Evolutionary conservation across 2,329 filamentous ascomycete genomes (phyloP).

Genomic region (Colletotrichum gigasporum): DNA sequence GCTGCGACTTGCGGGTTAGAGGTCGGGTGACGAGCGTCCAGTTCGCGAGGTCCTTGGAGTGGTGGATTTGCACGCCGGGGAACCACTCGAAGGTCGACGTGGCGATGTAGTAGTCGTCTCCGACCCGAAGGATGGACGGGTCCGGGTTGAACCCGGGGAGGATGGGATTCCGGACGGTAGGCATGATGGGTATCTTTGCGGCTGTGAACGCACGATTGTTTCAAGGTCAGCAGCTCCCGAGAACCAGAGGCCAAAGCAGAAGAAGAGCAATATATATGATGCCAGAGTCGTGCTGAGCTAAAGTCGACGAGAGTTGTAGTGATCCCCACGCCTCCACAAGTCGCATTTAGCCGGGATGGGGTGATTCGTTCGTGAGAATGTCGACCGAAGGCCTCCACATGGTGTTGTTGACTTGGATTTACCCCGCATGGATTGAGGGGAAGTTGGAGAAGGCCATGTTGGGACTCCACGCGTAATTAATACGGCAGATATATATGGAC

Average conservation of each 20-base stretch:
- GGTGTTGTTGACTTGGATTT: neutral
- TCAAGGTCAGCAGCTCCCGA: fast-evolving
- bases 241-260: fast-evolving
- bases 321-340: conserved; percentile 26
- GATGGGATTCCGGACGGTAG: conserved; percentile 61
- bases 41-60: conserved; percentile 62
- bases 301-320: neutral
- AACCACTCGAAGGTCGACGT: conserved; percentile 67
- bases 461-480: neutral
- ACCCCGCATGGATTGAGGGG: conserved; percentile 21
- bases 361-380: conserved; percentile 29
- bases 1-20: conserved; percentile 57
- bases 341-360: conserved; percentile 27
- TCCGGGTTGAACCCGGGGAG: conserved; percentile 66
- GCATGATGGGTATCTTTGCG: conserved; percentile 48
- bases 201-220: neutral
- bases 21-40: conserved; percentile 59
- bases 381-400: conserved; percentile 14
- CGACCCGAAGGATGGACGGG: conserved; percentile 62
- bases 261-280: neutral
- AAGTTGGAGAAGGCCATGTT: neutral
- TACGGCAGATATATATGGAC: neutral
- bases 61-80: conserved; percentile 64
- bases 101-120: conserved; percentile 64
- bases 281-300: neutral